These are phyloP conservation scores for Cucumis hystrix DNA, from an alignment of 306 rosid genomes.

Conservation along the genomic window DNA sequence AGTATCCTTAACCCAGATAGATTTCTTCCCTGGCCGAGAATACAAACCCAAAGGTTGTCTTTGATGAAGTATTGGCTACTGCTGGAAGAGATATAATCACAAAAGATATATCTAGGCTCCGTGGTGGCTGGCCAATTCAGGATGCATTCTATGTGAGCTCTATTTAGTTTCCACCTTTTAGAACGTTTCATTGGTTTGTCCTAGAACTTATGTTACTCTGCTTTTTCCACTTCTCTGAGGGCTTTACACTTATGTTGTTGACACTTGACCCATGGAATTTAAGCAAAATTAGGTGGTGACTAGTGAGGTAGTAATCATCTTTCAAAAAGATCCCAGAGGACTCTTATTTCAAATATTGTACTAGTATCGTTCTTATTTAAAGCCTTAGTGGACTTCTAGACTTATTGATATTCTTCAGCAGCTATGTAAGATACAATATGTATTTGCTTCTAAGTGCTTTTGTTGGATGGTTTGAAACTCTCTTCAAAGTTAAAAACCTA, in stretches of 20 bases:
- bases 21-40: slow-evolving; percentile 85
- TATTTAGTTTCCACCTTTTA: slow-evolving; percentile 5
- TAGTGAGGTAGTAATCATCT: neutral
- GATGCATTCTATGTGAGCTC: slow-evolving; percentile 87
- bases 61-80: slow-evolving; percentile 73
- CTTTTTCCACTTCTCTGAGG: neutral
- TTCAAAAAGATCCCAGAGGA: neutral
- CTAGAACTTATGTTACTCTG: neutral
- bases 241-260: neutral
- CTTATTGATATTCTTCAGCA: neutral
- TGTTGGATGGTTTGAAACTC: too few relatives aligned
- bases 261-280: neutral
- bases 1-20: slow-evolving; percentile 50
- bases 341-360: neutral
- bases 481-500: neutral
- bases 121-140: slow-evolving; percentile 98
- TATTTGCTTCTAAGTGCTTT: neutral
- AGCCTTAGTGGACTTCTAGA: neutral
- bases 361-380: neutral
- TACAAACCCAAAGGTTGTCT: slow-evolving; percentile 68
- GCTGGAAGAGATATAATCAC: slow-evolving; percentile 86
- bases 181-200: neutral
- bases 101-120: slow-evolving; percentile 83
- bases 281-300: neutral
- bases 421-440: neutral